phyloP scores from a whole-genome alignment of 805 yeast species.

The Wickerhamiella musiphila region DNA sequence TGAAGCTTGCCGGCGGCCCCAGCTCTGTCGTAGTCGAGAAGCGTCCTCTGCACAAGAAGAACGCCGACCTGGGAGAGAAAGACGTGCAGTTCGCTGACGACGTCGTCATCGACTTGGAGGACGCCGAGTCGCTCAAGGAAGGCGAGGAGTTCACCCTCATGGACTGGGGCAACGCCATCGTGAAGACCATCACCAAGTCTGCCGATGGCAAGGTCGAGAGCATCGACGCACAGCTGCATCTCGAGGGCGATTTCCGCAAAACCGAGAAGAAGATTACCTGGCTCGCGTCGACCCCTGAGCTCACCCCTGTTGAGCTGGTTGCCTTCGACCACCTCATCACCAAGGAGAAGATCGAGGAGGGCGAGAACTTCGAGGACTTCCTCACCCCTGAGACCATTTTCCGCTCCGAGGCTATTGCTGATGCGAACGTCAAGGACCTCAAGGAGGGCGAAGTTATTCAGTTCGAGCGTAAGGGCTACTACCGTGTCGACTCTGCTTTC shows the following conservation, averaged over 20 bases:
- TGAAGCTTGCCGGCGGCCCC: constrained; percentile 52
- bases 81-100: constrained; percentile 48
- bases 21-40: constrained; percentile 42
- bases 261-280: constrained; percentile 89
- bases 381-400: constrained; percentile 77
- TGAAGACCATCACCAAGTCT: constrained; percentile 50
- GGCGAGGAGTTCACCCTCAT: constrained; percentile 92
- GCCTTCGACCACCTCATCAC: constrained; percentile 91
- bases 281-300: constrained; percentile 71
- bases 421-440: constrained; percentile 55
- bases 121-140: constrained; percentile 53
- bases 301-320: constrained; percentile 56
- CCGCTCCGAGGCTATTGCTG: constrained; percentile 62
- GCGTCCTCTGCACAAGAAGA: constrained; percentile 89
- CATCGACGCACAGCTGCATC: constrained; percentile 61
- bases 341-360: constrained; percentile 89
- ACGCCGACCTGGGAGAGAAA: constrained; percentile 77
- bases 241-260: constrained; percentile 94
- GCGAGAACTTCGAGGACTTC: constrained; percentile 83
- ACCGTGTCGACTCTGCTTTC: constrained; percentile 48
- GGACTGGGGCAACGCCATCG: constrained; percentile 96
- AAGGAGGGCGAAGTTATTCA: constrained; percentile 80
- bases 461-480: constrained; percentile 95
- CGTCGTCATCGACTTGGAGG: constrained; percentile 71
- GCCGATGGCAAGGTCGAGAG: constrained; percentile 37